A percentile compares a stretch with the other conserved stretches of the same genome.
Evolutionary conservation across 2,329 filamentous ascomycete genomes (phyloP).

Genomic region (Epicoccum nigrum): DNA sequence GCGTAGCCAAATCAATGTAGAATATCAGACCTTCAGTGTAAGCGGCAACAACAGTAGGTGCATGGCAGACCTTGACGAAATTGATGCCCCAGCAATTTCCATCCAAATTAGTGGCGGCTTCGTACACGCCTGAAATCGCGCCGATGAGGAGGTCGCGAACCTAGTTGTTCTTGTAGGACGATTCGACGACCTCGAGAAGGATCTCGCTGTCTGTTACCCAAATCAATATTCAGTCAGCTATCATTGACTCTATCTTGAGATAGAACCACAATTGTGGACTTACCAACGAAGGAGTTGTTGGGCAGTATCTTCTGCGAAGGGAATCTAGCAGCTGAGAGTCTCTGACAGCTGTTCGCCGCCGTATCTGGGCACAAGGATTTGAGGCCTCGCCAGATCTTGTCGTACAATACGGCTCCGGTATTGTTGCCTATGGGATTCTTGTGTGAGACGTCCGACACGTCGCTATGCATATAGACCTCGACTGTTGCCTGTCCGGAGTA

Average conservation of each 20-base stretch:
- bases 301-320: too few species aligned
- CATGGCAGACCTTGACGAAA: conserved; percentile 11
- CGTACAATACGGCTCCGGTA: background rate
- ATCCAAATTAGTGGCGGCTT: background rate
- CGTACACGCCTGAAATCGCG: background rate
- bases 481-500: background rate
- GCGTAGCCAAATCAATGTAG: background rate
- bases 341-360: background rate
- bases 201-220: too few species aligned
- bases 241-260: too few species aligned
- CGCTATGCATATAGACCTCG: conserved; percentile 1
- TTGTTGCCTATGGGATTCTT: background rate
- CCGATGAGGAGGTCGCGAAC: background rate
- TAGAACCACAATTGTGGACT: too few species aligned
- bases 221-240: too few species aligned
- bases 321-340: too few species aligned
- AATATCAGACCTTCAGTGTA: background rate
- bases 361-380: background rate
- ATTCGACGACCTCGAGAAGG: too few species aligned
- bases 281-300: background rate
- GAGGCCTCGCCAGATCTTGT: background rate
- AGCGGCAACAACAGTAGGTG: background rate
- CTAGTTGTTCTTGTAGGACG: background rate
- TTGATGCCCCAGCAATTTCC: background rate
- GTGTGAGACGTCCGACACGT: background rate